These are phyloP conservation scores for Aspergillus sp. DNA, from an alignment of 2,329 filamentous ascomycete genomes.

Conservation along the genomic window DNA sequence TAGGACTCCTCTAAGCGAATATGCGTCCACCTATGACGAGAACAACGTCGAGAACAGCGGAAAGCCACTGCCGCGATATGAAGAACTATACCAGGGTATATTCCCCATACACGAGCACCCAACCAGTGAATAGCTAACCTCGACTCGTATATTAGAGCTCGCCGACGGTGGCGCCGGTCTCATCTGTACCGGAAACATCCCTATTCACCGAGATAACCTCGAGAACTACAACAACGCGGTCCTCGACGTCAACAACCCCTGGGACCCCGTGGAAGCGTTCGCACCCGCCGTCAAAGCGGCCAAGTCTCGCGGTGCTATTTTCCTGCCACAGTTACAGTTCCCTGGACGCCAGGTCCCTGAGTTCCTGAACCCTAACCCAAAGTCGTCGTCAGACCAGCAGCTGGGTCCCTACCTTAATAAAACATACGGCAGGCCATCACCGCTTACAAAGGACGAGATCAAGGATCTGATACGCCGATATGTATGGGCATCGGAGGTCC, in stretches of 20 bases:
- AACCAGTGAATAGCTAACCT: not conserved
- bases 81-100: conserved; percentile 19
- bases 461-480: not conserved
- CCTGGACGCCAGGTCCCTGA: conserved; percentile 25
- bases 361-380: conserved; percentile 22
- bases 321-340: conserved; percentile 24
- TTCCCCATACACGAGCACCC: not conserved
- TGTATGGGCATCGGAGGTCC: not conserved
- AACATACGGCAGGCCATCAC: not conserved
- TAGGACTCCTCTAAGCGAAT: conserved; percentile 24
- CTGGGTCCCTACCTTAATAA: conserved; percentile 12
- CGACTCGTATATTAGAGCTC: not conserved
- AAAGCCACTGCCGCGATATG: conserved; percentile 20
- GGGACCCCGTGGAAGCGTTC: conserved; percentile 23
- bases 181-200: conserved; percentile 28
- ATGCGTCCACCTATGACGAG: conserved; percentile 22
- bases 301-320: conserved; percentile 23
- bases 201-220: conserved; percentile 26
- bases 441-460: not conserved
- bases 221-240: conserved; percentile 29
- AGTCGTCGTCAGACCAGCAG: conserved; percentile 23
- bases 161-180: conserved; percentile 22
- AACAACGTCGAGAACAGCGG: conserved; percentile 22
- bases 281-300: conserved; percentile 21
- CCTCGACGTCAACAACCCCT: conserved; percentile 24